A percentile compares a stretch with the other conserved stretches of the same genome.
Evolutionary conservation across 2,329 filamentous ascomycete species (phyloP).

Genomic region (Scytalidium sp.): DNA sequence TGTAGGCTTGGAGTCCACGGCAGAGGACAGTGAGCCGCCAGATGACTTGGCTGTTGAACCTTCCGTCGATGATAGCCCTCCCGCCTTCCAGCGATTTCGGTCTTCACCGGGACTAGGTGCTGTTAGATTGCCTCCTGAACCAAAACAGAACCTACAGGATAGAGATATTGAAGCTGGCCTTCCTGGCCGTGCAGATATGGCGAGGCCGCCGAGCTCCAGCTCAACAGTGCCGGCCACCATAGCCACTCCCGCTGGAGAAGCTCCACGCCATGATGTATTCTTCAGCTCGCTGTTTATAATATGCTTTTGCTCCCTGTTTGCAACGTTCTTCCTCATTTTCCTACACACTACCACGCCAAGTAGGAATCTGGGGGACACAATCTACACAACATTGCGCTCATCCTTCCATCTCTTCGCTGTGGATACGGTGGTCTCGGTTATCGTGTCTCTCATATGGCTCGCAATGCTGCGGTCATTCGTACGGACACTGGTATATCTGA

Average conservation of each 20-base stretch:
- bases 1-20: slow-evolving; percentile 72
- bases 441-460: slow-evolving; percentile 89
- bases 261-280: slow-evolving; percentile 82
- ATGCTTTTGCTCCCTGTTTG: slow-evolving; percentile 76
- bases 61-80: slow-evolving; percentile 50
- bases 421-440: slow-evolving; percentile 85
- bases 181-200: slow-evolving; percentile 11
- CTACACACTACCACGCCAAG: slow-evolving; percentile 76
- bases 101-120: slow-evolving; percentile 23
- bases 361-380: slow-evolving; percentile 80
- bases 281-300: slow-evolving; percentile 91
- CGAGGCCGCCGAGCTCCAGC: slow-evolving; percentile 24
- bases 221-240: slow-evolving; percentile 53
- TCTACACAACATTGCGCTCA: slow-evolving; percentile 83
- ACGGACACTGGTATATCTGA: slow-evolving; percentile 74
- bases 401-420: slow-evolving; percentile 88
- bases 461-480: slow-evolving; percentile 85
- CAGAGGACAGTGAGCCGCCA: slow-evolving; percentile 57
- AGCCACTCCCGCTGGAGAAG: slow-evolving; percentile 59
- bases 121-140: slow-evolving; percentile 24
- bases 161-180: slow-evolving; percentile 19
- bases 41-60: slow-evolving; percentile 57
- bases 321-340: slow-evolving; percentile 85
- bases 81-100: slow-evolving; percentile 59
- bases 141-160: slow-evolving; percentile 12